These are phyloP conservation scores for Boeremia exigua DNA, from an alignment of 2,329 filamentous ascomycete genomes.

Conservation along the genomic window DNA sequence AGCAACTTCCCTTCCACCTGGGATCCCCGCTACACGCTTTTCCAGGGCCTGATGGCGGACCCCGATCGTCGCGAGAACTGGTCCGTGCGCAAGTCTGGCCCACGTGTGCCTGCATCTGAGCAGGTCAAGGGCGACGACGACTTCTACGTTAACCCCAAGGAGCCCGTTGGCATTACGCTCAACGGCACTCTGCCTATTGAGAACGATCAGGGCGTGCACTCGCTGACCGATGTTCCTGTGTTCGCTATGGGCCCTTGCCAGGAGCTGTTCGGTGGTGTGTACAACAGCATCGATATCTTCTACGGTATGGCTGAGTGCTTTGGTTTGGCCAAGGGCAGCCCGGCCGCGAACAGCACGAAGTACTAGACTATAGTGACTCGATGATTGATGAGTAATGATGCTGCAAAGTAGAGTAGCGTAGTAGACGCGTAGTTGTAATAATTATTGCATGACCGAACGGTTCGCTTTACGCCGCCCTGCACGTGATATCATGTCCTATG, in stretches of 20 bases:
- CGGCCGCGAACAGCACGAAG: conserved; percentile 6
- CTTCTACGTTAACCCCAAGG: conserved; percentile 71
- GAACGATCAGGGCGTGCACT: conserved; percentile 62
- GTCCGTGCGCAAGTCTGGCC: conserved; percentile 69
- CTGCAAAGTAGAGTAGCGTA: conserved; percentile 9
- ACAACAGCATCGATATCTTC: conserved; percentile 74
- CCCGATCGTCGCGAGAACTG: conserved; percentile 82
- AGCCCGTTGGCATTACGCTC: conserved; percentile 72
- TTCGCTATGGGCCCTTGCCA: conserved; percentile 82
- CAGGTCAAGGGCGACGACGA: conserved; percentile 60
- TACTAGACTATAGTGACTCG: not conserved
- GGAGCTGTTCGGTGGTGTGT: conserved; percentile 74
- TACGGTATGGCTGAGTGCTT: conserved; percentile 75
- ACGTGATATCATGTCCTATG: no score
- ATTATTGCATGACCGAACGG: not conserved
- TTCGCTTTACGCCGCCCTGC: no score
- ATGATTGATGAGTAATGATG: conserved; percentile 16
- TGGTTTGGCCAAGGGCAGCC: conserved; percentile 50
- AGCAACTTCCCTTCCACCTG: conserved; percentile 83
- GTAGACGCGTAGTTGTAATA: conserved; percentile 3
- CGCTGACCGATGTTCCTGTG: conserved; percentile 57
- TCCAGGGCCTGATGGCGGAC: conserved; percentile 71
- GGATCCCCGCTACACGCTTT: conserved; percentile 83
- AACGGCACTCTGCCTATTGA: conserved; percentile 75
- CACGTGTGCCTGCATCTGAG: conserved; percentile 66